Base-by-base conservation (phyloP, 2,329 filamentous ascomycete species). In the Huntiella moniliformis region DNA sequence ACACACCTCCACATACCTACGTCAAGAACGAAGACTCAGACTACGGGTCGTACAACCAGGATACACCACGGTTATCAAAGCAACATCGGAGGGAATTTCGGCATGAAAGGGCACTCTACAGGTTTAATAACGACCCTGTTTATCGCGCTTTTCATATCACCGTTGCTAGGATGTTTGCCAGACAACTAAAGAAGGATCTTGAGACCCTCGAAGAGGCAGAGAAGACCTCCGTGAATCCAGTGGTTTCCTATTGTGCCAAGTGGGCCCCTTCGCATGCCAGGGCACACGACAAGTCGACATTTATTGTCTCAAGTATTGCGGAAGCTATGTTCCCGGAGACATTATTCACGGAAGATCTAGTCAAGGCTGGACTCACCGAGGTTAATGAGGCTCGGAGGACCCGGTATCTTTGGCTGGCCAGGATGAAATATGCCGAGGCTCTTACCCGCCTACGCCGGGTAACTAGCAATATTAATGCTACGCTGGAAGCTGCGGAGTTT, bases 261-360 rank as follows among this genome's bases (percentile, higher is more conserved):
- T 77, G 73, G 74, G 70, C 72, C 1, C 74, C 74, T 1, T 66
- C 67, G 0, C 62, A 67, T n/a, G 64, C 65, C 32, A 63, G 61
- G 34, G 72, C 73, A 51, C 72, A 76, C 52, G 74, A 77, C 56
- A 67, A 67, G 51, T 67, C 74, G 50, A 77, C 73, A 2, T 67
- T 68, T 51, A 63, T 77, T 50, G 62, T 68, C 31, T 70, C 67
- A 38, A 66, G 68, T 10, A 75, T 77, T 47, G 67, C 73, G 4
- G 73, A 77, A 56, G 58, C 70, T 10, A 53, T 76, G 6, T 64
- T 68, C 50, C 64, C 68, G 0, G 52, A 56, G 1, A 53, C 53
- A 0, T 49, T 57, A 1, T 53, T 58, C 17, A 56, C 61, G 4
- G 54, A 56, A 1, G 51, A 59, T 3, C 46, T 58, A 12, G 56